These are phyloP conservation scores for Cicer bijugum DNA, from an alignment of 306 rosid species.

Conservation along the genomic window DNA sequence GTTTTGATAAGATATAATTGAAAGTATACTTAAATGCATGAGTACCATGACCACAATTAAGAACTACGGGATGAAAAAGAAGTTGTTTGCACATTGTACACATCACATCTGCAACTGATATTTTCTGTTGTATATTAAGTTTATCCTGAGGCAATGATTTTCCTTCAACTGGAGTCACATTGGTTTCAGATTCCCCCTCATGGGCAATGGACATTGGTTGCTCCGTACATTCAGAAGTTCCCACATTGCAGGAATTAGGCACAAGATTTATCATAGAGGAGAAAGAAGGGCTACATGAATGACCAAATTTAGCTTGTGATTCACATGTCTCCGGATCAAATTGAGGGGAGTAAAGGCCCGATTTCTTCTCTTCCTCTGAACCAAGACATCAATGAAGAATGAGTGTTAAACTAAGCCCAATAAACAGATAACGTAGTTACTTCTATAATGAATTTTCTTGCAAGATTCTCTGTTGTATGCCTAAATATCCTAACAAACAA, in stretches of 20 bases:
- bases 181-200: constrained; percentile 41
- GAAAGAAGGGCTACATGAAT: constrained; percentile 47
- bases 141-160: constrained; percentile 42
- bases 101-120: constrained; percentile 65
- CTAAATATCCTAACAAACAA: neutral
- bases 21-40: constrained; percentile 33
- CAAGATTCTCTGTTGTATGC: neutral
- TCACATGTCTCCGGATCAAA: constrained; percentile 54
- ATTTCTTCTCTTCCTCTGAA: constrained; percentile 68
- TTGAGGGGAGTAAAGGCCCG: constrained; percentile 65
- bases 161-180: constrained; percentile 43
- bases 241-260: constrained; percentile 37
- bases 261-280: constrained; percentile 32
- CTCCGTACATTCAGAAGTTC: constrained; percentile 42
- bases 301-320: constrained; percentile 49
- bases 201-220: constrained; percentile 22
- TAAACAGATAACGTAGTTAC: constrained; percentile 18
- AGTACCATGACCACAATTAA: constrained; percentile 91
- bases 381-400: constrained; percentile 28
- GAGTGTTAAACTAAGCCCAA: constrained; percentile 32
- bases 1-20: constrained; percentile 30
- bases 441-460: constrained; percentile 25
- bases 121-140: constrained; percentile 40
- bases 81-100: constrained; percentile 75
- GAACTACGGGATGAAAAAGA: constrained; percentile 73